Percentiles rank a stretch among this genome's conserved stretches.
These are phyloP conservation scores for Anacardium occidentale DNA, from an alignment of 345 rosid species.

Conservation along the genomic window DNA sequence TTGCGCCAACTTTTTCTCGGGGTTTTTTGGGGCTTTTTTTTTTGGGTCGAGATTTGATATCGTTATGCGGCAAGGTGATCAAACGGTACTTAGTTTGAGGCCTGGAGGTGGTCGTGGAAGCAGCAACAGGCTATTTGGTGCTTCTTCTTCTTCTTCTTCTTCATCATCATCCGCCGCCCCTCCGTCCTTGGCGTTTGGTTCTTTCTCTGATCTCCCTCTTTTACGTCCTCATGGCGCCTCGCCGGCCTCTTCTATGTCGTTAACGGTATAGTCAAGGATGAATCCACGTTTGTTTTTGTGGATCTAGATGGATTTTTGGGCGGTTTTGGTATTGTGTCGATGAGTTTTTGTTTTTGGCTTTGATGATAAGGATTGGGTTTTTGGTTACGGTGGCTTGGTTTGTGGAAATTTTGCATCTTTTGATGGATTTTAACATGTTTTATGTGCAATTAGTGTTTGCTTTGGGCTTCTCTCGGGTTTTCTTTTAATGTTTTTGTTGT, in stretches of 20 bases:
- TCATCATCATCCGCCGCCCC: conserved; percentile 36
- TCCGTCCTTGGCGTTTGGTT: conserved; percentile 55
- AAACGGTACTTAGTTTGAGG: conserved; percentile 93
- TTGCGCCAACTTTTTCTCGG: no score
- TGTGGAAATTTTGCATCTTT: conserved; percentile 1
- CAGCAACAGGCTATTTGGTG: conserved; percentile 57
- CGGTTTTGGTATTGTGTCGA: background rate
- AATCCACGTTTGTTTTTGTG: conserved; percentile 13
- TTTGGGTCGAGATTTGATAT: conserved; percentile 37
- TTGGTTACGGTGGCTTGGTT: background rate
- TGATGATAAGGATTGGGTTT: background rate
- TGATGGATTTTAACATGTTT: no score
- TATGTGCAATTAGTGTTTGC: background rate
- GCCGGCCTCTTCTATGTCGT: conserved; percentile 32
- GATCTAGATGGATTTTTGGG: conserved; percentile 37
- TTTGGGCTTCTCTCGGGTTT: no score
- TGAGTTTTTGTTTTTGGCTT: conserved; percentile 5
- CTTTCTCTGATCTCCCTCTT: conserved; percentile 63
- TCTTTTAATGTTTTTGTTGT: no score
- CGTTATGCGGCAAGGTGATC: conserved; percentile 97
- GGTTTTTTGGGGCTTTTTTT: background rate
- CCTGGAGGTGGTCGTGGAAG: conserved; percentile 99
- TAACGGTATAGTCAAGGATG: conserved; percentile 33
- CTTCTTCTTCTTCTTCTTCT: conserved; percentile 35
- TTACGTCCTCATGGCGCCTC: conserved; percentile 73